Evolutionary conservation across 1,284 basidiomycete genomes (phyloP).

Genomic region (Papiliotrema terrestris): DNA sequence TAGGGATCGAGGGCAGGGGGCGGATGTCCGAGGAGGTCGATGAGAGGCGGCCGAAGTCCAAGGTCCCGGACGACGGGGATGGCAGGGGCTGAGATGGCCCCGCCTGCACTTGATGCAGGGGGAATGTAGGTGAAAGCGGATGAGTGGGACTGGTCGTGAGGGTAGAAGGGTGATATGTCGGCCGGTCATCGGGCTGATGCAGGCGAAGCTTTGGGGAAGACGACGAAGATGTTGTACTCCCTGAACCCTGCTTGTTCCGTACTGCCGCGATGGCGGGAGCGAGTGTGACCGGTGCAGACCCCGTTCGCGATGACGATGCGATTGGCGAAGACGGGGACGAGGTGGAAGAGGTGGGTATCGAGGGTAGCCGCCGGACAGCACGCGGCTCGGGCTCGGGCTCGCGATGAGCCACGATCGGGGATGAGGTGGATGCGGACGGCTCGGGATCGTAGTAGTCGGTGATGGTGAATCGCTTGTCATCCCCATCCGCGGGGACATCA

Average conservation of each 20-base stretch:
- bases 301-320: background rate
- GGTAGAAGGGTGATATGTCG: conserved; percentile 1
- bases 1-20: conserved; percentile 1
- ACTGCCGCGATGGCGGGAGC: background rate
- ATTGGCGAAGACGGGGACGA: background rate
- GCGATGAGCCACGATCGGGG: background rate
- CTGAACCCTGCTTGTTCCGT: conserved; percentile 1
- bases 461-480: conserved; percentile 26
- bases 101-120: background rate
- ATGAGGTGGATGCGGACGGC: conserved; percentile 1
- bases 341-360: background rate
- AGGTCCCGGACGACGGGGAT: background rate
- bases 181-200: conserved; percentile 4
- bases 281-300: too few species aligned
- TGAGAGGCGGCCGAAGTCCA: background rate
- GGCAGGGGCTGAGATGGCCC: background rate
- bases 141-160: background rate
- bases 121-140: background rate
- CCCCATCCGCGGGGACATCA: background rate
- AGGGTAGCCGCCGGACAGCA: background rate
- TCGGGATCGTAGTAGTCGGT: conserved; percentile 29
- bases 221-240: background rate
- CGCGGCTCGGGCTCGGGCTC: background rate
- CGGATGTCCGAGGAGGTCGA: conserved; percentile 1
- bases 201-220: background rate